Percentiles rank a stretch among this genome's conserved stretches.
These are phyloP conservation scores for Mycosphaerella arachidis DNA, from an alignment of 2,329 filamentous ascomycete species.

Conservation along the genomic window DNA sequence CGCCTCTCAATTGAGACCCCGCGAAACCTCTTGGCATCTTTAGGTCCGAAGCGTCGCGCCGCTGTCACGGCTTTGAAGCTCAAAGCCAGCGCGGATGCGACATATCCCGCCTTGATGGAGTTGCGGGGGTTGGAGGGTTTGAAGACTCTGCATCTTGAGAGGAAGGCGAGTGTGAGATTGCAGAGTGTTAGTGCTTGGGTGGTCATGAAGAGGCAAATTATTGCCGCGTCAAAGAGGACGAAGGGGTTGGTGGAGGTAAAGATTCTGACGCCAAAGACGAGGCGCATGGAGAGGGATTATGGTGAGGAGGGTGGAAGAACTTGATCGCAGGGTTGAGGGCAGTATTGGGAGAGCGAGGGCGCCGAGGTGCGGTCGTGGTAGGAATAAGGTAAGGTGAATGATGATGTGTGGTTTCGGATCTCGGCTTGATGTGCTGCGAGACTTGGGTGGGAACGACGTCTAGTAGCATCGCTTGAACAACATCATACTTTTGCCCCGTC, in stretches of 20 bases:
- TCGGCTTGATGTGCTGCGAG: too few species aligned
- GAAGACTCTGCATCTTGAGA: neutral
- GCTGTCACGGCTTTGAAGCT: neutral
- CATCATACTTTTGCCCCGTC: too few species aligned
- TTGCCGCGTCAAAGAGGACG: neutral
- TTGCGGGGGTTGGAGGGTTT: neutral
- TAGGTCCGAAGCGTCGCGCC: neutral
- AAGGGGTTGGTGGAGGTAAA: neutral
- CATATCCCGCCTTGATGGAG: neutral
- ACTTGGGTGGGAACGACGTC: too few species aligned
- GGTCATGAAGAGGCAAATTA: neutral
- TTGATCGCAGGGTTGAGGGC: neutral
- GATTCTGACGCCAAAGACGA: neutral
- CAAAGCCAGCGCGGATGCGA: neutral
- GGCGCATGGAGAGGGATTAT: neutral
- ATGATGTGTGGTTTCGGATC: neutral
- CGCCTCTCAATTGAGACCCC: neutral
- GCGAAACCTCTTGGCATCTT: neutral
- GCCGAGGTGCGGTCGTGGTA: neutral
- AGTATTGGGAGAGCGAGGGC: neutral
- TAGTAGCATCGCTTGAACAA: too few species aligned
- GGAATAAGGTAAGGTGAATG: neutral
- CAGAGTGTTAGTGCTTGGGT: neutral
- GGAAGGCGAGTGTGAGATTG: neutral
- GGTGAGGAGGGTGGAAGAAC: neutral